Percentiles rank a stretch among this genome's conserved stretches.
phyloP scores from a whole-genome alignment of 768 basidiomycete species.

The Mycena rosella region DNA sequence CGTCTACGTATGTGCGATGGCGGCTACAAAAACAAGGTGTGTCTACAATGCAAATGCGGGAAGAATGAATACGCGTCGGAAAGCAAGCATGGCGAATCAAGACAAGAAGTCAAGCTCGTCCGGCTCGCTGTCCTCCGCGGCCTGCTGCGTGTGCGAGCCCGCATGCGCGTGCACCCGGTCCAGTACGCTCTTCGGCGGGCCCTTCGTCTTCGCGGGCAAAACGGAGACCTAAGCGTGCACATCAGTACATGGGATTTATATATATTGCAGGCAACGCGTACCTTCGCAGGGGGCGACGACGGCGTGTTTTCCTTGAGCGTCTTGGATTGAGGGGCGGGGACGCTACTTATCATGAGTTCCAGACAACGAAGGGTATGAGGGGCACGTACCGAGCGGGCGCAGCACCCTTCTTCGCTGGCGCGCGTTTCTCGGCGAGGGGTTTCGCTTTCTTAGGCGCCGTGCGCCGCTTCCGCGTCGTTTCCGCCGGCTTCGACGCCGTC shows the following conservation, averaged over 20 bases:
- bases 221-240: no score
- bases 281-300: background rate
- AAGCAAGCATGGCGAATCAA: constrained; percentile 6
- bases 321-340: background rate
- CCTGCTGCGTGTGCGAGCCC: background rate
- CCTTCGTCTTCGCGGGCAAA: background rate
- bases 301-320: constrained; percentile 25
- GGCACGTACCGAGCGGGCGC: no score
- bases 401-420: background rate
- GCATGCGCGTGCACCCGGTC: constrained; percentile 24
- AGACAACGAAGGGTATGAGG: background rate
- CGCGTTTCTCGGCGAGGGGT: constrained; percentile 20
- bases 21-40: background rate
- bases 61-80: background rate
- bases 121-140: constrained; percentile 25
- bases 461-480: constrained; percentile 15
- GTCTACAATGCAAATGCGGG: background rate
- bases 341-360: background rate
- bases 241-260: no score
- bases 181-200: constrained; percentile 31
- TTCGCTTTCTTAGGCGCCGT: constrained; percentile 14
- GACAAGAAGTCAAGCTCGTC: constrained; percentile 37
- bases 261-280: no score
- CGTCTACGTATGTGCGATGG: background rate
- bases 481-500: background rate